Percentiles rank a stretch among this genome's conserved stretches.
These are phyloP conservation scores for Mycena maculata DNA, from an alignment of 768 basidiomycete genomes.

Conservation along the genomic window DNA sequence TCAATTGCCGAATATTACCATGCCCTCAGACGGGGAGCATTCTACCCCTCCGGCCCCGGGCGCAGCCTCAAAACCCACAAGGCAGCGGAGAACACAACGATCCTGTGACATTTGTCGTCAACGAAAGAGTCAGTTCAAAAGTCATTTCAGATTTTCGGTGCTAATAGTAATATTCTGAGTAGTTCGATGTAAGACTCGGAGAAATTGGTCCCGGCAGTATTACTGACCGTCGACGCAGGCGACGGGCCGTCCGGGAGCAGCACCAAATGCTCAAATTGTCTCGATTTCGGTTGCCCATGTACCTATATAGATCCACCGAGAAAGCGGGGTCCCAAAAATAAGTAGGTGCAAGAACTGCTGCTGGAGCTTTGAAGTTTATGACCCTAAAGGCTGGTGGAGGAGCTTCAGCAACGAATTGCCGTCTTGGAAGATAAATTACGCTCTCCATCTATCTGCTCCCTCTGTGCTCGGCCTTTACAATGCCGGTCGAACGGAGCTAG, in stretches of 20 bases:
- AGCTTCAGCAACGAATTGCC: constrained; percentile 62
- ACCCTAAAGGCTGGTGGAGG: constrained; percentile 49
- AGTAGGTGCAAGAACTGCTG: background rate
- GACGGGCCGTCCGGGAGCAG: background rate
- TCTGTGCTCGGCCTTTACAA: constrained; percentile 27
- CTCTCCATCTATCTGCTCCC: constrained; percentile 25
- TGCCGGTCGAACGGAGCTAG: no score
- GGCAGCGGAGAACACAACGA: background rate
- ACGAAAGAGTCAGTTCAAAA: constrained; percentile 11
- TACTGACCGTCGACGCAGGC: background rate
- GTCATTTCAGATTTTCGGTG: background rate
- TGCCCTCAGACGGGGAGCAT: no score
- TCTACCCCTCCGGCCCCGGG: no score
- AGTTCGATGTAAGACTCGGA: constrained; percentile 28
- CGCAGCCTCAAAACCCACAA: no score
- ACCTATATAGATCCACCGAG: constrained; percentile 18
- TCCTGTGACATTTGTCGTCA: constrained; percentile 12
- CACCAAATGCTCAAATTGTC: constrained; percentile 21
- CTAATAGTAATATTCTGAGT: background rate
- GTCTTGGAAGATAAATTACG: constrained; percentile 52
- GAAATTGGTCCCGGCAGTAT: no score
- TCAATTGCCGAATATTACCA: no score
- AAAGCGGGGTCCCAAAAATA: constrained; percentile 27
- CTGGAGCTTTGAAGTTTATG: no score
- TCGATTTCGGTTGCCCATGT: constrained; percentile 20